Evolutionary conservation across 2,329 filamentous ascomycete genomes (phyloP), one percentile per base, ranked within the genome.

Genomic region (Exophiala aquamarina): DNA sequence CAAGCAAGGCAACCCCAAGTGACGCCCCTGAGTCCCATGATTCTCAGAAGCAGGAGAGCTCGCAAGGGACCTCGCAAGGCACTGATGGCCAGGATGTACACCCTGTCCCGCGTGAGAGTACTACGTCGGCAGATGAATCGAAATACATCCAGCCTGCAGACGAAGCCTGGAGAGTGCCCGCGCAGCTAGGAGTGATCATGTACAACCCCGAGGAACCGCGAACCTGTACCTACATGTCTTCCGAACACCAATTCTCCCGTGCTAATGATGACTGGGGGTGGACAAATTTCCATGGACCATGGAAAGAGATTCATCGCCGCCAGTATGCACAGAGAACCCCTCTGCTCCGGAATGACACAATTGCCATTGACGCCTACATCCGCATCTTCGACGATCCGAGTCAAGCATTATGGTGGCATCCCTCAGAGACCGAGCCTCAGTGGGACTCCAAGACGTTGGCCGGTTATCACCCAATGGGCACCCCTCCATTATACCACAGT

Each of bases 131-230:
- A 6, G 46, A 42, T 14, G 35, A 14, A 17, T 31, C 36, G 11
- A 35, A 36, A 15, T 19, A 45, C 15, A 34, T 38, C n/a, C 19
- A 20, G 14, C 6, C 47, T 47, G 34, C 35, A 29, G 50, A 44
- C 14, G 47, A 54, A n/a, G 59, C 66, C 13, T 75, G 71, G 70
- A 64, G 72, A 23, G 67, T 74, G 9, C 74, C 81, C n/a, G 81
- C 79, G 3, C 81, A 84, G 61, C 71, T 84, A 28, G 76, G 76
- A 31, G 74, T 84, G 18, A 74, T 83, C 37, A 67, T 83, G 38
- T 84, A 84, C 68, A 84, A 84, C 52, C 81, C 81, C 0, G 69
- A 72, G 19, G 81, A 84, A 56, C 81, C 81, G 36, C 74, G 79
- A 5, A 78, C 79, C 3, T 73, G 78, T 47, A 76, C 75, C 61